phyloP scores from a whole-genome alignment of 352 stramenopile species.

The Pythium graminicola region DNA sequence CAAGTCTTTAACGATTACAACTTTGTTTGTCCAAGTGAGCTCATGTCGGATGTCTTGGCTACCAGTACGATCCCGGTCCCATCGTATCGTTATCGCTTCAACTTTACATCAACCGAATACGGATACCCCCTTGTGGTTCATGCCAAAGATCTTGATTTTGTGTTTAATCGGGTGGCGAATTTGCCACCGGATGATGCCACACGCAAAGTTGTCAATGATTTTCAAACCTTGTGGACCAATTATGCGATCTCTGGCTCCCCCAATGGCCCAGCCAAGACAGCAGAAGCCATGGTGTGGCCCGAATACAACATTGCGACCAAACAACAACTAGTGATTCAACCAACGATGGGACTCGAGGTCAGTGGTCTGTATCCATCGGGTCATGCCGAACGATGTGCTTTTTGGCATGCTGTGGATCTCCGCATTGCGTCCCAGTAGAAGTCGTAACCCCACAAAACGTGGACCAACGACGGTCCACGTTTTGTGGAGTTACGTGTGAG shows the following conservation, averaged over 20 bases:
- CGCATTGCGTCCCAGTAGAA: too few species aligned
- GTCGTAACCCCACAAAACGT: background rate
- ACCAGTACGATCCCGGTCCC: background rate
- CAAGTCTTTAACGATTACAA: constrained; percentile 5
- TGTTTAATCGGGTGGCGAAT: constrained; percentile 4
- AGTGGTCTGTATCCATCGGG: background rate
- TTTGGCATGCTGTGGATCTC: background rate
- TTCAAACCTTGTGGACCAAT: constrained; percentile 12
- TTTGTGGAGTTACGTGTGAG: too few species aligned
- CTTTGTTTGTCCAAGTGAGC: constrained; percentile 12
- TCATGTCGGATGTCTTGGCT: background rate
- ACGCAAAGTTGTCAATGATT: background rate
- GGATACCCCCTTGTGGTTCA: constrained; percentile 4
- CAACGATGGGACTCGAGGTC: background rate
- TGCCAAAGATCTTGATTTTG: constrained; percentile 3
- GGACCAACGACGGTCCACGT: background rate
- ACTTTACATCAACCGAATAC: background rate
- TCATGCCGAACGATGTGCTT: constrained; percentile 5
- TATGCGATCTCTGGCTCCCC: background rate
- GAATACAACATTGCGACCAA: constrained; percentile 3
- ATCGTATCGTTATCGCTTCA: constrained; percentile 19
- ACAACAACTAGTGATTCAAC: constrained; percentile 10
- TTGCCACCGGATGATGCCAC: background rate
- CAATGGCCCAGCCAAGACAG: background rate
- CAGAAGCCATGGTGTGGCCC: background rate